phyloP scores from a whole-genome alignment of 208 protist species.

The Acanthamoeba healyi region DNA sequence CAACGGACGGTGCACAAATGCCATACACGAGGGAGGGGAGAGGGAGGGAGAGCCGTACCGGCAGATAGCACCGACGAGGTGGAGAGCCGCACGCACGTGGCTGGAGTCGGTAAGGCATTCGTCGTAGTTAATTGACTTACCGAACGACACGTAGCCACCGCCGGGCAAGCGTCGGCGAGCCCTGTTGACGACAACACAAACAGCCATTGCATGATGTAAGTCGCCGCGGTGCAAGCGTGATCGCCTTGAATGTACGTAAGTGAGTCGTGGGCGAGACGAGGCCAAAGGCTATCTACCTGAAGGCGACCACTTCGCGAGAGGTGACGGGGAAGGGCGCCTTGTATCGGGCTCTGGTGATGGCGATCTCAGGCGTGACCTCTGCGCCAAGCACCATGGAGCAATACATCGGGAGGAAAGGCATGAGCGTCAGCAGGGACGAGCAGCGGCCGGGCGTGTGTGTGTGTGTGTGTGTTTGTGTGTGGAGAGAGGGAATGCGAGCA shows the following conservation, averaged over 20 bases:
- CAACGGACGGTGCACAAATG: no score
- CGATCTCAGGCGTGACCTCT: conserved; percentile 22
- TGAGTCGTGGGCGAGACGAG: no score
- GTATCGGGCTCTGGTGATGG: not conserved
- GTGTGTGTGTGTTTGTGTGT: no score
- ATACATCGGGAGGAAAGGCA: no score
- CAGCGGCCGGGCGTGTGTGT: not conserved
- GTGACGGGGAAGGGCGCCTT: conserved; percentile 28
- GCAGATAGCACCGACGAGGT: conserved; percentile 39
- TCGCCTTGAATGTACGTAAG: no score
- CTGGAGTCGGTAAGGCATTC: conserved; percentile 27
- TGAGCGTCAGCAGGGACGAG: no score
- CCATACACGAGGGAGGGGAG: not conserved
- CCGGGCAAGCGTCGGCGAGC: conserved; percentile 1
- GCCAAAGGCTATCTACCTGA: conserved; percentile 16
- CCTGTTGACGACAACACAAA: not conserved
- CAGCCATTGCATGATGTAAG: no score
- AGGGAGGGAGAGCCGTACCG: not conserved
- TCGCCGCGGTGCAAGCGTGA: not conserved
- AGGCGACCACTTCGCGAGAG: conserved; percentile 4
- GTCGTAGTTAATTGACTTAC: conserved; percentile 22
- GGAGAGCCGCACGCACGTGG: not conserved
- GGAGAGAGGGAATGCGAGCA: not conserved
- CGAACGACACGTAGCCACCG: conserved; percentile 18
- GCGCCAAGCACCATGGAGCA: no score